Conservation (phyloP, 495 filamentous ascomycete genomes). For the Sabuloglossum arenarium region DNA sequence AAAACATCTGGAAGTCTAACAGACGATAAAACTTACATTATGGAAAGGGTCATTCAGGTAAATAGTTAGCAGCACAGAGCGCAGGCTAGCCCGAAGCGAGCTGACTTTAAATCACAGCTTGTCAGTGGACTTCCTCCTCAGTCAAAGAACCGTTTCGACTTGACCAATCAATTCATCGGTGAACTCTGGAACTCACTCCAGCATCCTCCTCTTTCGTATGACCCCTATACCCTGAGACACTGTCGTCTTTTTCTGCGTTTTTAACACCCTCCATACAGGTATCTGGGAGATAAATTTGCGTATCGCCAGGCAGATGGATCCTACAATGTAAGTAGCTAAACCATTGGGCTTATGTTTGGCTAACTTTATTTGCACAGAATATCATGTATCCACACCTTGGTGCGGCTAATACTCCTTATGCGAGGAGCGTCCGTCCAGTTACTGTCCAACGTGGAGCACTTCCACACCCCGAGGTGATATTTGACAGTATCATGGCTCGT, state of each 20-base stretch:
- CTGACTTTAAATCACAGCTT: neutral
- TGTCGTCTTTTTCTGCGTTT: neutral
- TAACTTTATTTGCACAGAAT: constrained; percentile 1
- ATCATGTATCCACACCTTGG: constrained; percentile 22
- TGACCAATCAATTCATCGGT: neutral
- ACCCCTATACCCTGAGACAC: neutral
- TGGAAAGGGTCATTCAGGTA: constrained; percentile 12
- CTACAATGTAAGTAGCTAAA: constrained; percentile 1
- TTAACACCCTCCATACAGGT: neutral
- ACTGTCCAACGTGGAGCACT: neutral
- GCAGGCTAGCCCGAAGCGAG: neutral
- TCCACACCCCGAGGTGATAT: neutral
- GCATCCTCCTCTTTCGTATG: constrained; percentile 1
- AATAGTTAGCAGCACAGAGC: neutral
- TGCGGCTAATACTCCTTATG: constrained; percentile 23
- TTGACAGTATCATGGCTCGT: constrained; percentile 20
- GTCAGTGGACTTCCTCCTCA: constrained; percentile 1
- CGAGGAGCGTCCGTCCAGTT: constrained; percentile 4
- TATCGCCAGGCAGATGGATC: constrained; percentile 5
- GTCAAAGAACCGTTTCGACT: constrained; percentile 4
- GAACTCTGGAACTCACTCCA: neutral
- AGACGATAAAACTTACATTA: constrained; percentile 47
- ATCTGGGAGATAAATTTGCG: neutral
- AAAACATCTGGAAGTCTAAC: constrained; percentile 30
- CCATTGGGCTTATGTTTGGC: neutral